Base-by-base conservation (phyloP, 208 protist genomes). In the Acanthamoeba triangularis region DNA sequence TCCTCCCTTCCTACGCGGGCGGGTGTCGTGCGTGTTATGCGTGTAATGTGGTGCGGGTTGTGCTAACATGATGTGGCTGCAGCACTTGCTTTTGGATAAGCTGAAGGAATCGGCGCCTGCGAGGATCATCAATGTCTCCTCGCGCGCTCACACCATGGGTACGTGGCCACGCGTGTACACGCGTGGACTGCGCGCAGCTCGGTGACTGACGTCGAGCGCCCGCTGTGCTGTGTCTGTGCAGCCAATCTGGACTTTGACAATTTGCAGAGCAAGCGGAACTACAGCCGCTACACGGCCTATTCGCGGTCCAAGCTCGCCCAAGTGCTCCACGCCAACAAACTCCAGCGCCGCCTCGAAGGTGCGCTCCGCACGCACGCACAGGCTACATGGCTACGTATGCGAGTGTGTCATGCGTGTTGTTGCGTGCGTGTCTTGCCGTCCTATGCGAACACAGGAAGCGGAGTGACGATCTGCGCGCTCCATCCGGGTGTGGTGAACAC, bases 231-330 rank as follows among this genome's bases (percentile, higher is more conserved):
- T 23, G 56, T 61, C 11, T 61, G 25, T n/a, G 30, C 56, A 59
- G 84, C 84, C 84, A 90, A 90, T 25, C 16, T 90, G n/a, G 47
- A 90, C 84, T 90, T 90, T 49, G n/a, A 59, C 33, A n/a, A 90
- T 30, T 16, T 90, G 54, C 47, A 90, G 54, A 69, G 54, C 56
- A 67, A 69, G 84, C 84, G 65, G 84, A n/a, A 67, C 25, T 90
- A 90, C 84, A 90, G 41, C 54, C 84, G 84, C 84, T 90, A 90
- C 41, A 49, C n/a, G 47, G 84, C 84, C 54, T 90, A 90, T 37
- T 90, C 54, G 33, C 44, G 56, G 11, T 69, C 54, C 44, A 90
- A 90, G 84, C 84, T 90, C 23, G 84, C 84, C 52, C 47, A 90
- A 14, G 84, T 90, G n/a, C 84, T 90, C 52, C 56, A 69, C 28